phyloP scores from a whole-genome alignment of 2,329 filamentous ascomycete species.

The Apiospora aurea region DNA sequence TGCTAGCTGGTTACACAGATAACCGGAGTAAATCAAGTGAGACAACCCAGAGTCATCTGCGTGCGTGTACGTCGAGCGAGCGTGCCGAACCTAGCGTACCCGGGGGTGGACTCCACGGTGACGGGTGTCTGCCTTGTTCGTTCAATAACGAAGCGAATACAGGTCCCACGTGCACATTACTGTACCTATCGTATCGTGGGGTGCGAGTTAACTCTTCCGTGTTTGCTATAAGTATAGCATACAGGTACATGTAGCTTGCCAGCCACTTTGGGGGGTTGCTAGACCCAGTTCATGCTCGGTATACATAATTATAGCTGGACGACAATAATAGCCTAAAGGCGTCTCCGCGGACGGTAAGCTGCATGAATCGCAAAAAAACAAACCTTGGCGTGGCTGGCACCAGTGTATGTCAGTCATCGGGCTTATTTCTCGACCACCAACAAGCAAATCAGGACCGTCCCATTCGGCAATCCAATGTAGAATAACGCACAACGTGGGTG shows the following conservation, averaged over 20 bases:
- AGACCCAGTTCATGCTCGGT: neutral
- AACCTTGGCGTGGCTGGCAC: neutral
- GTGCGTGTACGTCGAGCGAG: neutral
- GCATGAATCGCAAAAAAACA: slow-evolving; percentile 7
- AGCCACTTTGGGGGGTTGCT: neutral
- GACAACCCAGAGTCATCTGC: slow-evolving; percentile 7
- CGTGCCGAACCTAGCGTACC: slow-evolving; percentile 16
- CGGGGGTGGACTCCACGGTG: neutral
- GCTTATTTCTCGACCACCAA: neutral
- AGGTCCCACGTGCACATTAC: slow-evolving; percentile 7
- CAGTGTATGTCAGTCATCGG: neutral
- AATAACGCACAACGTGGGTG: neutral
- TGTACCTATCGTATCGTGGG: neutral
- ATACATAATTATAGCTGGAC: neutral
- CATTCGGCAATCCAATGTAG: neutral
- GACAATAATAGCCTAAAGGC: slow-evolving; percentile 6
- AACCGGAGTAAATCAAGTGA: slow-evolving; percentile 14
- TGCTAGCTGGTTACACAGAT: neutral
- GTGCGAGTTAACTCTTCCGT: neutral
- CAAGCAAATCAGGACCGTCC: neutral
- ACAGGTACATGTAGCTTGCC: neutral
- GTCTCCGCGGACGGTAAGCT: slow-evolving; percentile 8
- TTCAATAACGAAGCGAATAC: neutral
- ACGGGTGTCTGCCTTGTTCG: neutral
- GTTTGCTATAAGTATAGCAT: neutral